Conservation (phyloP, 495 filamentous ascomycete species). For the Aspergillus biplanus region DNA sequence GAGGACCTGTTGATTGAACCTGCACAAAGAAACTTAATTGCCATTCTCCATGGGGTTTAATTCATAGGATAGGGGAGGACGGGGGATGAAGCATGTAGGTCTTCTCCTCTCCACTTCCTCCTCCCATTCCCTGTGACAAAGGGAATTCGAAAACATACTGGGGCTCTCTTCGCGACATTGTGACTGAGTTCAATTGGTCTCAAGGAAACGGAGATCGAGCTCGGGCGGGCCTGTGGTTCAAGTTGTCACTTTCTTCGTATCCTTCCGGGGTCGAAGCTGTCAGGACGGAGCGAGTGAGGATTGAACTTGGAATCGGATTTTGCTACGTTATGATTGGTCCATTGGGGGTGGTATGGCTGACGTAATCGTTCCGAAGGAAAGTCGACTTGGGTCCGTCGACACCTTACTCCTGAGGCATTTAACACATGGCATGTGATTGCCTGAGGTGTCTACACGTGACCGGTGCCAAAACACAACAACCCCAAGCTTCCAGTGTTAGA, state of each 20-base stretch:
- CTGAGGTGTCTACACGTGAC: conserved; percentile 20
- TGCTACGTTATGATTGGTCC: conserved; percentile 25
- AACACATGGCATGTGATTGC: background rate
- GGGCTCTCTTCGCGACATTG: conserved; percentile 55
- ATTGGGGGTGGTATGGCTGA: conserved; percentile 1
- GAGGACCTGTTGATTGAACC: conserved; percentile 91
- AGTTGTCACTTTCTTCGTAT: background rate
- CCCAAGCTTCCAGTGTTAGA: background rate
- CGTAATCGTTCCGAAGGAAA: conserved; percentile 12
- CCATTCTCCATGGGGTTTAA: conserved; percentile 25
- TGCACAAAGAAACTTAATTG: conserved; percentile 41
- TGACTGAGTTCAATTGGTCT: conserved; percentile 28
- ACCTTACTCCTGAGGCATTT: background rate
- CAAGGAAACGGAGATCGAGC: conserved; percentile 26
- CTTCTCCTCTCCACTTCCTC: background rate
- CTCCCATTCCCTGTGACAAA: background rate
- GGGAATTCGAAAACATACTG: conserved; percentile 38
- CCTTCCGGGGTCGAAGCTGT: background rate
- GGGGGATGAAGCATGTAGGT: too few relatives aligned
- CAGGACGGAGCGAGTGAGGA: conserved; percentile 5
- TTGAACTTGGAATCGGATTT: conserved; percentile 25
- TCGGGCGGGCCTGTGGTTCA: background rate
- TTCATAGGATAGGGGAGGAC: background rate
- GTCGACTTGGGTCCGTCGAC: background rate
- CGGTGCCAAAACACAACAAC: conserved; percentile 19